Percentiles rank a stretch among this genome's conserved stretches.
phyloP scores from a whole-genome alignment of 2,329 filamentous ascomycete genomes.

The Orbilia blumenaviensis region DNA sequence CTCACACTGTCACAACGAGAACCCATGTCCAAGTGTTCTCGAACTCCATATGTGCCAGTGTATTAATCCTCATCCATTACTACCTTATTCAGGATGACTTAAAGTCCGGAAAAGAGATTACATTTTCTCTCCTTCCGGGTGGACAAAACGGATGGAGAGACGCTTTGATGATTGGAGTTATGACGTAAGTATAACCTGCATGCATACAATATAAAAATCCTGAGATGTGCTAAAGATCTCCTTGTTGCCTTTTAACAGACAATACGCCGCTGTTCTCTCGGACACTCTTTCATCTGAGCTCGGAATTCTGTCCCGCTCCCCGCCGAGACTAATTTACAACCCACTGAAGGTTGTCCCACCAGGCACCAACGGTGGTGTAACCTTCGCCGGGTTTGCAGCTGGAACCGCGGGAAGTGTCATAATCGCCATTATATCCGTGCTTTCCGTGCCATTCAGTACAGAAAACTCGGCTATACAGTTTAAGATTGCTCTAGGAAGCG shows the following conservation, averaged over 20 bases:
- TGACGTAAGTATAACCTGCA: conserved; percentile 42
- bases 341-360: conserved; percentile 80
- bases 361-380: conserved; percentile 94
- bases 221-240: neutral
- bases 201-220: neutral
- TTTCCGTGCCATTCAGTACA: conserved; percentile 75
- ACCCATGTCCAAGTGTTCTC: conserved; percentile 70
- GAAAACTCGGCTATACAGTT: conserved; percentile 66
- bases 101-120: conserved; percentile 63
- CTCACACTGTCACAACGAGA: conserved; percentile 47
- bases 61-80: conserved; percentile 65
- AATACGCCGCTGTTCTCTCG: conserved; percentile 90
- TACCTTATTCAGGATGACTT: conserved; percentile 69
- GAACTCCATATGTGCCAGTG: conserved; percentile 81
- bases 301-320: conserved; percentile 80
- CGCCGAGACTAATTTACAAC: conserved; percentile 86
- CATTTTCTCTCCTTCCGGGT: conserved; percentile 3
- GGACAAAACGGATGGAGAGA: conserved; percentile 18
- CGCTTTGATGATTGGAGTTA: conserved; percentile 40
- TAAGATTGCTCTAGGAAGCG: conserved; percentile 63
- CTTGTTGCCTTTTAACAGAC: conserved; percentile 64
- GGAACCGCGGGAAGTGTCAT: conserved; percentile 78
- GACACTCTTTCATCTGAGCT: conserved; percentile 97
- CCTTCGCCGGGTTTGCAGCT: conserved; percentile 75
- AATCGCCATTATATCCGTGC: conserved; percentile 71